phyloP scores from a whole-genome alignment of 129 eudicot genomes.

The Sambucus nigra region DNA sequence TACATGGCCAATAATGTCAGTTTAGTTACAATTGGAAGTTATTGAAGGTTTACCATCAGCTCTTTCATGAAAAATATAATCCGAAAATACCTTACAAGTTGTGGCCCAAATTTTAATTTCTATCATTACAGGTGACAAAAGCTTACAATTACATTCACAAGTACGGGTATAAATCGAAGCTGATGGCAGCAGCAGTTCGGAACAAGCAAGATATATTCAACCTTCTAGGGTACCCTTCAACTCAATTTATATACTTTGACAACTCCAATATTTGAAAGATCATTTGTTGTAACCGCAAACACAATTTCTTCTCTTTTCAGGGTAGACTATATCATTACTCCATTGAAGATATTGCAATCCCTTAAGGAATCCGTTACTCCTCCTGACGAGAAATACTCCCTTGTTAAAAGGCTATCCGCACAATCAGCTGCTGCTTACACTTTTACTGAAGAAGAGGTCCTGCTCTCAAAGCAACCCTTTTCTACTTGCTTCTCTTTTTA shows the following conservation, averaged over 20 bases:
- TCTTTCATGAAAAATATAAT: too few species aligned
- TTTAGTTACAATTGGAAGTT: too few species aligned
- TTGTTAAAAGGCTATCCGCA: conserved; percentile 61
- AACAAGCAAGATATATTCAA: conserved; percentile 92
- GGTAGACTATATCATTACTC: conserved; percentile 91
- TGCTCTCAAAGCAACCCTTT: conserved; percentile 13
- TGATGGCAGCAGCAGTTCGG: conserved; percentile 96
- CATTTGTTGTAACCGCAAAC: not conserved
- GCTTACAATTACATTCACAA: conserved; percentile 93
- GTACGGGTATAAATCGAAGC: conserved; percentile 76
- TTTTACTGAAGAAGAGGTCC: conserved; percentile 78
- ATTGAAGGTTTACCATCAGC: too few species aligned
- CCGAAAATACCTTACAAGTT: not conserved
- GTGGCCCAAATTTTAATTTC: not conserved
- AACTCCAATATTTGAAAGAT: conserved; percentile 1
- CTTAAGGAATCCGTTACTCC: conserved; percentile 83
- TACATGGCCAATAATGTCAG: too few species aligned
- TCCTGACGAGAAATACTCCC: conserved; percentile 82
- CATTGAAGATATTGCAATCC: conserved; percentile 89
- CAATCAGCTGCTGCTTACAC: conserved; percentile 75
- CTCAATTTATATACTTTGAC: not conserved
- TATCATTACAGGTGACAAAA: conserved; percentile 61
- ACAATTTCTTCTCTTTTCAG: conserved; percentile 29
- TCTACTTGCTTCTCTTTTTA: not conserved
- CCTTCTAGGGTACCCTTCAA: conserved; percentile 53